Base-by-base conservation (phyloP, 345 rosid species). In the Gossypium raimondii region DNA sequence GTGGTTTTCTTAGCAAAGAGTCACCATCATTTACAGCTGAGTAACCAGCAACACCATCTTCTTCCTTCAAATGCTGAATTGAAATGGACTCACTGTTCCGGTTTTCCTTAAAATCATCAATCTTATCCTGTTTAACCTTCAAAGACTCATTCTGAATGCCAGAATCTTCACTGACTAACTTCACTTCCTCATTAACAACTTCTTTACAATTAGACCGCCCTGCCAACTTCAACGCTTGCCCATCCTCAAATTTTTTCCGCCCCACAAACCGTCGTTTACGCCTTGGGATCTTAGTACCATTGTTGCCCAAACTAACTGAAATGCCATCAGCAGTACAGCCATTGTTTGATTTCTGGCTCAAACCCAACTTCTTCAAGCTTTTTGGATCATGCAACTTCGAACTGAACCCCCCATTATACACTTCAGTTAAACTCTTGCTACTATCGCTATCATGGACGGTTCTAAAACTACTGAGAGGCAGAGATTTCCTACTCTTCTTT, bases 201-300 rank as follows among this genome's bases (percentile, higher is more conserved):
- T 79, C 41, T 34, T 34, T 76, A 57, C 82, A 80, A 79, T 55
- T 75, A 47, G 85, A 80, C 41, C 77, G 81, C 65, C 76, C 87
- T 27, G 69, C 81, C 58, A 76, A 77, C 79, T 86, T 88, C 61
- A 82, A 75, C 64, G 56, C 83, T 17, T 69, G 79, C 79, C 78
- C 75, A 68, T 76, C 84, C 80, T 89, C 90, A 67, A 78, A 77
- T 79, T 91, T 92, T 70, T 82, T 91, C 55, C 97, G 85, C 70
- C 98, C 95, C 51, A 87, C 85, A 77, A 86, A 85, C 63, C 88
- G 97, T 2, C 98, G 89, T 76, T 90, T 94, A 9, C 97, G 91
- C 85, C 86, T 92, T 13, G 98, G 98, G 16, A 92, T 84, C 75
- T 76, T 82, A 74, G 81, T n/a, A 75, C 61, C 82, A 70, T 85